Base-by-base conservation (phyloP, 306 rosid genomes). In the Vicia faba region DNA sequence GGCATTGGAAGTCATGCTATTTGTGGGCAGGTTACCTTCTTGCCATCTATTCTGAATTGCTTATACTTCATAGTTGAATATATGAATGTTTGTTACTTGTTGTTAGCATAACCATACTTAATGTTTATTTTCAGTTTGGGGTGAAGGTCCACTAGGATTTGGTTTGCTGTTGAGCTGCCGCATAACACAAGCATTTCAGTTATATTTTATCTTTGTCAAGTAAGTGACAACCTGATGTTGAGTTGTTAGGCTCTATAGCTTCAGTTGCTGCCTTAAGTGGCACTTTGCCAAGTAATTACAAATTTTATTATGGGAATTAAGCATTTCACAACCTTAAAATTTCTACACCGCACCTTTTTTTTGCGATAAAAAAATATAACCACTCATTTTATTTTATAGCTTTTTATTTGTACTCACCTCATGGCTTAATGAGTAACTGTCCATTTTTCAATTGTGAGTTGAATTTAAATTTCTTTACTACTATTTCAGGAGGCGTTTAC, bases 151-250 rank as follows among this genome's bases (percentile, higher is more conserved):
- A 13, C 76, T 95, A 15, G 99, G 97, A 38, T 88, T 88, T 68
- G 99, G 99, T 75, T 86, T 95, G 85, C 80, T 95, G 71, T 77
- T 95, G 71, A 85, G 92, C 72, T 85, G 92, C 54, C 95, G 99
- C 60, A 85, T 86, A 75, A 73, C 92, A 9, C 99, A 95, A 74
- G 88, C 95, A 70, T 83, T 70, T 65, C 95, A 90, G 69, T 81
- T 95, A 28, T 90, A 86, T 78, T 85, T 69, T 79, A 86, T 87
- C 51, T 95, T 95, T 73, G 97, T 90, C 79, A 85, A 81, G 99
- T 95, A 83, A 88, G 78, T 80, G 25, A 41, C 55, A 58, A 54
- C 49, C 65, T 70, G 50, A 51, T 15, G 50, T 75, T 46, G 48
- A 71, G 11, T 48, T 39, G 60, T 40, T 49, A 14, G 8, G 53